phyloP scores from a whole-genome alignment of 164 flowering plant species.

The Saururus chinensis region DNA sequence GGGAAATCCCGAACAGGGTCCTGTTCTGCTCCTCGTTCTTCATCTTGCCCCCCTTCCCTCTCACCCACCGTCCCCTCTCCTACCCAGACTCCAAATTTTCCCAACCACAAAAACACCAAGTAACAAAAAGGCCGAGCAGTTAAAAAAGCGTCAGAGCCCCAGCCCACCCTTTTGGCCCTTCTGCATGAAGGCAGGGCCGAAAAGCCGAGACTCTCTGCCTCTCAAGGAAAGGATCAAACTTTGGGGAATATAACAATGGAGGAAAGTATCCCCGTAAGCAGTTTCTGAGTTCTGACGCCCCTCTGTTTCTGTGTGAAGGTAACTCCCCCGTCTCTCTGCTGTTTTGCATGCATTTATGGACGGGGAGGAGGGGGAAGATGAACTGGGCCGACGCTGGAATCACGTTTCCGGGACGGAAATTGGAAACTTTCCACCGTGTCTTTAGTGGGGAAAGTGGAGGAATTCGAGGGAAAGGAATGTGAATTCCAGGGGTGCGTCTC shows the following conservation, averaged over 20 bases:
- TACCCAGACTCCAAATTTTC: not conserved
- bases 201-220: not conserved
- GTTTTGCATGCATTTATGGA: too few species aligned
- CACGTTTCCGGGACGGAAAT: too few species aligned
- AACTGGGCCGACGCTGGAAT: too few species aligned
- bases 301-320: too few species aligned
- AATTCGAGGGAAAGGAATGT: too few species aligned
- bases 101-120: not conserved
- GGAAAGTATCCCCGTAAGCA: not conserved
- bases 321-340: too few species aligned
- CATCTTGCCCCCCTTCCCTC: constrained; percentile 24
- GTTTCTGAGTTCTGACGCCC: not conserved
- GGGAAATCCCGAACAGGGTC: constrained; percentile 67
- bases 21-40: constrained; percentile 59
- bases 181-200: not conserved
- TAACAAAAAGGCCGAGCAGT: not conserved
- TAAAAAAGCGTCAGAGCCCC: not conserved
- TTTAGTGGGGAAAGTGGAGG: too few species aligned
- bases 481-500: too few species aligned
- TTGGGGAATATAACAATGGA: not conserved
- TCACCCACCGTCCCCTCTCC: not conserved
- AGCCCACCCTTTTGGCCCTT: not conserved
- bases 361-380: too few species aligned
- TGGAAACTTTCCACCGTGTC: too few species aligned
- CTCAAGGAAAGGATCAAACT: not conserved